phyloP scores from a whole-genome alignment of 2,329 filamentous ascomycete species.

The Fusarium sp. region DNA sequence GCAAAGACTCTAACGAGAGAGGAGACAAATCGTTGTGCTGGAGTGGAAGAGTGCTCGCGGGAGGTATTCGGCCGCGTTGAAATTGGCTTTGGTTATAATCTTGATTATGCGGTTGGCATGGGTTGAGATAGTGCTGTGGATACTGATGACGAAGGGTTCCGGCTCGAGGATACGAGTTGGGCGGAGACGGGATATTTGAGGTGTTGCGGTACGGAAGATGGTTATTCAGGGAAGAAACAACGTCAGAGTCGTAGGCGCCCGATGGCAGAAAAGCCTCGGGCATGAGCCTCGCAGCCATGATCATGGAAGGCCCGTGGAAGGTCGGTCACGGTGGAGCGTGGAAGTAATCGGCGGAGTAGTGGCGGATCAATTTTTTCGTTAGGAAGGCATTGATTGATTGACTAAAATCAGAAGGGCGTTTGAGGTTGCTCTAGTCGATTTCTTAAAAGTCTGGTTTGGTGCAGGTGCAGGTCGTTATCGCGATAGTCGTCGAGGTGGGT shows the following conservation, averaged over 20 bases:
- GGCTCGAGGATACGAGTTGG: conserved; percentile 41
- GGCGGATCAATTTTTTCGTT: conserved; percentile 34
- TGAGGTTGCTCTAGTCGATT: conserved; percentile 18
- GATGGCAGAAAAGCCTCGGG: conserved; percentile 51
- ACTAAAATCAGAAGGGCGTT: background rate
- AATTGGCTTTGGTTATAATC: conserved; percentile 36
- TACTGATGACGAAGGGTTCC: conserved; percentile 45
- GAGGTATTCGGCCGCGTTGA: conserved; percentile 44
- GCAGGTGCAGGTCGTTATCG: conserved; percentile 11
- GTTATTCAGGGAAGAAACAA: conserved; percentile 38
- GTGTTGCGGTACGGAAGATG: conserved; percentile 35
- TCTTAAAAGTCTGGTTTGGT: conserved; percentile 21
- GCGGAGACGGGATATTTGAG: conserved; percentile 35
- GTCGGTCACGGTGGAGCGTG: conserved; percentile 26
- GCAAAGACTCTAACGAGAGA: conserved; percentile 48
- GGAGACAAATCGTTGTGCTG: conserved; percentile 36
- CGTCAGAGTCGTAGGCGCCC: conserved; percentile 47
- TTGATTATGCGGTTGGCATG: conserved; percentile 36
- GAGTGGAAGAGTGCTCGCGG: conserved; percentile 45
- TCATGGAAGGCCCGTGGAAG: conserved; percentile 36
- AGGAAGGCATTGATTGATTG: conserved; percentile 42
- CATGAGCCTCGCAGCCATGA: conserved; percentile 47
- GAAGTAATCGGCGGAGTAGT: conserved; percentile 38
- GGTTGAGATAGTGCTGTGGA: conserved; percentile 42
- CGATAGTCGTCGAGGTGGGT: conserved; percentile 9